phyloP scores from a whole-genome alignment of 768 basidiomycete species.

The Lactarius tabidus region DNA sequence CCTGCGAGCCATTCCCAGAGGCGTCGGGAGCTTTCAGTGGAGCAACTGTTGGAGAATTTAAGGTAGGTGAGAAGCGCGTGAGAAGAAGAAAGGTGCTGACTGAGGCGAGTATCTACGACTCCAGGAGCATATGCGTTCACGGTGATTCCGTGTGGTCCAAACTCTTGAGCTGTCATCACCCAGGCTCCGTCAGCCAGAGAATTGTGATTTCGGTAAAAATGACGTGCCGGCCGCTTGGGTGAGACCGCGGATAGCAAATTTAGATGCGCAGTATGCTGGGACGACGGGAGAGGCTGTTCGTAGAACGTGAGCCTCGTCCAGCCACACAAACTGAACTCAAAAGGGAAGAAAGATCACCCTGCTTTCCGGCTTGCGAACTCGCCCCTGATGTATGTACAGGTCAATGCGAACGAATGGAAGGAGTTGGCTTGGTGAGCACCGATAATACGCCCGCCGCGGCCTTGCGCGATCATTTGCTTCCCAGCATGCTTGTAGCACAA shows the following conservation, averaged over 20 bases:
- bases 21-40: background rate
- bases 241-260: constrained; percentile 28
- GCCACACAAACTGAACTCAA: too few relatives aligned
- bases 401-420: background rate
- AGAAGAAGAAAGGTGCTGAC: constrained; percentile 10
- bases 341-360: constrained; percentile 1
- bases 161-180: constrained; percentile 20
- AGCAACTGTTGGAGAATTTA: background rate
- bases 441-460: constrained; percentile 22
- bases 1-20: background rate
- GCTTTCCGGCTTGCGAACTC: constrained; percentile 17
- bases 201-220: background rate
- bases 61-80: background rate
- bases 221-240: constrained; percentile 26
- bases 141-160: constrained; percentile 25
- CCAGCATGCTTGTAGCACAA: constrained; percentile 29
- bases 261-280: constrained; percentile 22
- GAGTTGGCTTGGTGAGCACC: background rate
- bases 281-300: background rate
- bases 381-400: constrained; percentile 5
- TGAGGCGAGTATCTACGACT: constrained; percentile 18
- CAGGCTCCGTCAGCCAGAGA: background rate
- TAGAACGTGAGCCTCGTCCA: background rate
- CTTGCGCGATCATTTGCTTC: constrained; percentile 26
- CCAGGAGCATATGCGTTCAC: constrained; percentile 30